Conservation (phyloP, 257 asterid genomes). For the Coffea eugenioides region DNA sequence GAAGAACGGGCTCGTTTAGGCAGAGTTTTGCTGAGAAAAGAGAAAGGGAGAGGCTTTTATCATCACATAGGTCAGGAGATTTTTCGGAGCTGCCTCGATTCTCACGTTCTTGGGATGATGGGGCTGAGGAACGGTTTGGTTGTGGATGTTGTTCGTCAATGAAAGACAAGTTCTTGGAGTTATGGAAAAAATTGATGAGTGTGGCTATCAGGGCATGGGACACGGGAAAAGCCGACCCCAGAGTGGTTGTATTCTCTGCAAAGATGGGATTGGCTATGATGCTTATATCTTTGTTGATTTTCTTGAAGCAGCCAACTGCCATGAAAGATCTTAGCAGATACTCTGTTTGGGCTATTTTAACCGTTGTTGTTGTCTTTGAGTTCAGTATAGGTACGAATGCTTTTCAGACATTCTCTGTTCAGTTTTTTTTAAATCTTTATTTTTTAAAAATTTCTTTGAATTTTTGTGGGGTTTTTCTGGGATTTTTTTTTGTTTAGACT, state of each 20-base stretch:
- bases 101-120: not conserved
- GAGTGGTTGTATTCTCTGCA: conserved; percentile 55
- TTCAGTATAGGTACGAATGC: conserved; percentile 63
- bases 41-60: conserved; percentile 26
- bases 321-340: conserved; percentile 44
- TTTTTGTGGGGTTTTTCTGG: not conserved
- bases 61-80: conserved; percentile 13
- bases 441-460: not conserved
- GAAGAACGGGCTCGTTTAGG: conserved; percentile 30
- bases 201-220: conserved; percentile 37
- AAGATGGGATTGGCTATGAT: conserved; percentile 69
- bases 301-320: conserved; percentile 46
- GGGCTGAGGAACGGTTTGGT: not conserved
- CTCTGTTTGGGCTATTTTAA: conserved; percentile 73
- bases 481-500: not conserved
- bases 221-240: conserved; percentile 69
- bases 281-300: conserved; percentile 56
- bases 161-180: conserved; percentile 3
- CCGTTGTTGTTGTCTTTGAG: conserved; percentile 77
- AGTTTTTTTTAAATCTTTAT: not conserved
- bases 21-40: conserved; percentile 34
- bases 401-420: not conserved
- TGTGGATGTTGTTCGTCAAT: conserved; percentile 20
- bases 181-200: conserved; percentile 24
- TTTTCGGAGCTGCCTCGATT: conserved; percentile 24